phyloP scores from a whole-genome alignment of 169 alveolate genomes.

The Plasmodium vivax region DNA sequence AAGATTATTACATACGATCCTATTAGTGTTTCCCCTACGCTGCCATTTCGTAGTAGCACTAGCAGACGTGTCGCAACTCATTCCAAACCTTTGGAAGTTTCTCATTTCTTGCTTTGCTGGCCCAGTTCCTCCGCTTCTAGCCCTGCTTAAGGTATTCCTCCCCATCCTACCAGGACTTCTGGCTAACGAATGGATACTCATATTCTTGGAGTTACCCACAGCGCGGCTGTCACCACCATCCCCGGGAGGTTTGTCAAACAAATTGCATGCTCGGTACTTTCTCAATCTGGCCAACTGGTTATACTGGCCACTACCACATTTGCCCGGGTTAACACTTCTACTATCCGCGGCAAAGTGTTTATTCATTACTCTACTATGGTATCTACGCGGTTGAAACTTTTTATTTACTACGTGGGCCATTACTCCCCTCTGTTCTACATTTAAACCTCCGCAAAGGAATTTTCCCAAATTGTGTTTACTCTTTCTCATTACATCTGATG shows the following conservation, averaged over 20 bases:
- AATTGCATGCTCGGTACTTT: not conserved
- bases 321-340: not conserved
- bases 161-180: not conserved
- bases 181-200: not conserved
- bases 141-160: not conserved
- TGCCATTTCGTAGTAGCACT: not conserved
- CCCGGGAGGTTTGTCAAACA: not conserved
- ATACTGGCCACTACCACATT: not conserved
- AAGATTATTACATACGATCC: not conserved
- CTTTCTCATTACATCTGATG: not conserved
- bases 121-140: not conserved
- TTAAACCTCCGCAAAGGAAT: not conserved
- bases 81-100: not conserved
- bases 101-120: not conserved
- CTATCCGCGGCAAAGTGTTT: not conserved
- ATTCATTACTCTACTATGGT: constrained; percentile 2
- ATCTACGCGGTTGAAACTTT: not conserved
- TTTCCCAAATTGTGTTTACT: not conserved
- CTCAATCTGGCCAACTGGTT: not conserved
- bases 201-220: not conserved
- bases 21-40: not conserved
- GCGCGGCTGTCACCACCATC: not conserved
- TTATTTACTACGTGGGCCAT: not conserved
- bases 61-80: not conserved
- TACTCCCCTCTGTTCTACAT: not conserved